Conservation (phyloP, 805 yeast genomes). For the Suhomyces emberorum region DNA sequence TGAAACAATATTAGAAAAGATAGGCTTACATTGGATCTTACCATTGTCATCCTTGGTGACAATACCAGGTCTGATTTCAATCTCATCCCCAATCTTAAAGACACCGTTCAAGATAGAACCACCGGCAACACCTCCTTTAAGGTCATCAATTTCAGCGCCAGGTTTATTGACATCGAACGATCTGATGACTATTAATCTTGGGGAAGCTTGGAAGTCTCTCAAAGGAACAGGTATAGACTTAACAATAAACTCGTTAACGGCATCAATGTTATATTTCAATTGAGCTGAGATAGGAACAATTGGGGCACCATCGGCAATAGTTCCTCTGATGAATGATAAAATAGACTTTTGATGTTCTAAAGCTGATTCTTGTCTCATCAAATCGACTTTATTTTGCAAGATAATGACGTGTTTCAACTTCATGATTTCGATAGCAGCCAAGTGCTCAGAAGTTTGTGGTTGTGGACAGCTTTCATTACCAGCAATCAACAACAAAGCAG, state of each 20-base stretch:
- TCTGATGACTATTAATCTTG: constrained; percentile 94
- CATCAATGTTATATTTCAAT: constrained; percentile 96
- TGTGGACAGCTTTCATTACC: constrained; percentile 99
- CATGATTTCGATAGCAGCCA: constrained; percentile 99
- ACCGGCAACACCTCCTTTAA: constrained; percentile 99
- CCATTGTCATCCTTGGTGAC: constrained; percentile 89
- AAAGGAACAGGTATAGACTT: constrained; percentile 94
- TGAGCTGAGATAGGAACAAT: constrained; percentile 98
- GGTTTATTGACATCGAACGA: constrained; percentile 99
- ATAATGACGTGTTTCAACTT: constrained; percentile 94
- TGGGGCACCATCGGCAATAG: constrained; percentile 99
- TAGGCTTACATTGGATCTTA: constrained; percentile 92
- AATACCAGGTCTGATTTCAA: constrained; percentile 98
- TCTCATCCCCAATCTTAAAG: constrained; percentile 94
- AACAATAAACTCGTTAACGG: constrained; percentile 94
- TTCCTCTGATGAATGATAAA: constrained; percentile 89
- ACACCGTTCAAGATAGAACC: constrained; percentile 98
- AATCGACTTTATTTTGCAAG: constrained; percentile 95
- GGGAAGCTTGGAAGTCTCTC: constrained; percentile 91
- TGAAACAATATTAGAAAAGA: constrained; percentile 89
- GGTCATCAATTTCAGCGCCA: constrained; percentile 94
- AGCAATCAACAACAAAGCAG: constrained; percentile 91
- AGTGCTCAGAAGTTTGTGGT: constrained; percentile 98
- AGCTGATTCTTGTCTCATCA: constrained; percentile 97
- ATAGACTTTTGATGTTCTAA: constrained; percentile 93